These are phyloP conservation scores for Cladorrhinum sp. DNA, from an alignment of 2,329 filamentous ascomycete genomes.

Conservation along the genomic window DNA sequence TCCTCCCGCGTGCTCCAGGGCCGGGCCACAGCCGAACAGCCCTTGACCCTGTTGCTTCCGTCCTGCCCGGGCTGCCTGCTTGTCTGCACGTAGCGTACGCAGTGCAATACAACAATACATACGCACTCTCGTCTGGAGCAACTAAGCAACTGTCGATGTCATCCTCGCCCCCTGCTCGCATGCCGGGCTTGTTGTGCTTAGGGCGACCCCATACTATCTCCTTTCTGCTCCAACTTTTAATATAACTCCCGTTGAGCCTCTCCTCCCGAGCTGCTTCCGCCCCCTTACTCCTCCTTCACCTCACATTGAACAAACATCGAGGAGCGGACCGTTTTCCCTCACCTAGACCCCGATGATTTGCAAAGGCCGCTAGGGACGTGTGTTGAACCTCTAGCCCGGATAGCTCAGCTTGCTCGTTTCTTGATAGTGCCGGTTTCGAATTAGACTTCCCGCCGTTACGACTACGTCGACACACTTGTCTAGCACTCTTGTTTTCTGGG, in stretches of 20 bases:
- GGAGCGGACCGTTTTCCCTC: slow-evolving; percentile 8
- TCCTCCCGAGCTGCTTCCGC: slow-evolving; percentile 6
- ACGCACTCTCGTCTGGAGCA: slow-evolving; percentile 5
- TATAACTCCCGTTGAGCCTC: slow-evolving; percentile 25
- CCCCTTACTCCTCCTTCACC: background rate
- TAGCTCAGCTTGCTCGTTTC: slow-evolving; percentile 18
- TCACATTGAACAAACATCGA: background rate
- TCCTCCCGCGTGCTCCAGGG: slow-evolving; percentile 6
- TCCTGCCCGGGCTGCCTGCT: slow-evolving; percentile 1
- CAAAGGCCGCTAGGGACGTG: slow-evolving; percentile 7
- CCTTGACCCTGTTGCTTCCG: slow-evolving; percentile 6
- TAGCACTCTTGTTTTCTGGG: slow-evolving; percentile 37
- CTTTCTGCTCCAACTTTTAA: slow-evolving; percentile 30
- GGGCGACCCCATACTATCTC: slow-evolving; percentile 31
- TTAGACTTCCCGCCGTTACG: slow-evolving; percentile 28
- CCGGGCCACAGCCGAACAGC: slow-evolving; percentile 12
- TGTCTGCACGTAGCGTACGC: slow-evolving; percentile 6
- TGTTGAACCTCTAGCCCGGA: slow-evolving; percentile 14
- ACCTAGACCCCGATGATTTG: background rate
- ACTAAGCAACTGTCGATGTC: slow-evolving; percentile 17
- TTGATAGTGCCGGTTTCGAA: slow-evolving; percentile 17
- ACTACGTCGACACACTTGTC: slow-evolving; percentile 31
- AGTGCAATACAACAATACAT: background rate
- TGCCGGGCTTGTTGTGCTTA: slow-evolving; percentile 40
- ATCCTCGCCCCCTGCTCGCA: slow-evolving; percentile 31